Percentiles rank a stretch among this genome's conserved stretches.
Evolutionary conservation across 2,329 filamentous ascomycete genomes (phyloP).

Genomic region (Sphaerulina vaccinii): DNA sequence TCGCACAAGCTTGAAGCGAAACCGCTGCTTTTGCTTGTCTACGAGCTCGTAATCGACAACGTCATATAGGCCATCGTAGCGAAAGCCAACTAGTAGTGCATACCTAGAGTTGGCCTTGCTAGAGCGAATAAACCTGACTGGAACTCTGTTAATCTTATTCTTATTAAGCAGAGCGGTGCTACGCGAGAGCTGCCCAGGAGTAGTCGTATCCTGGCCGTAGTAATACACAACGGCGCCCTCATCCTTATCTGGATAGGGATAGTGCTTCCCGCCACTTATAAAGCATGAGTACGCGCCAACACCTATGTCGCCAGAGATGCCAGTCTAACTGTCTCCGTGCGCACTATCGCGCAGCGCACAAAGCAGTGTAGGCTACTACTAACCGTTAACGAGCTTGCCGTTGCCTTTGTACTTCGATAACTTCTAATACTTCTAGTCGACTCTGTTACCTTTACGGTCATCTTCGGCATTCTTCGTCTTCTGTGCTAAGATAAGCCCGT

Average conservation of each 20-base stretch:
- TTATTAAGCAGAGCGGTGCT: conserved; percentile 46
- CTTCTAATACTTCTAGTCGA: conserved; percentile 29
- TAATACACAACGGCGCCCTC: conserved; percentile 52
- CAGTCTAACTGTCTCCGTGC: conserved; percentile 51
- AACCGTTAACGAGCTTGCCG: conserved; percentile 45
- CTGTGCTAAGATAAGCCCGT: conserved; percentile 40
- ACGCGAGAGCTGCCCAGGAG: conserved; percentile 26
- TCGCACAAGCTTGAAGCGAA: conserved; percentile 51
- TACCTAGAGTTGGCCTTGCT: conserved; percentile 44
- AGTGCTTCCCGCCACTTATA: conserved; percentile 44
- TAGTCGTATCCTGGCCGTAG: conserved; percentile 49
- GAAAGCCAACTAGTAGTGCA: conserved; percentile 50
- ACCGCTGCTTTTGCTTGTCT: conserved; percentile 44
- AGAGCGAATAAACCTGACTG: conserved; percentile 54
- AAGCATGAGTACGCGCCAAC: conserved; percentile 57
- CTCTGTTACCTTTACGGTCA: conserved; percentile 26
- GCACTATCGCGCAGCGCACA: conserved; percentile 54
- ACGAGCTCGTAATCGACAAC: conserved; percentile 43
- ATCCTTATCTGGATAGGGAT: conserved; percentile 51
- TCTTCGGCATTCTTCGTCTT: conserved; percentile 16
- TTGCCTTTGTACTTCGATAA: conserved; percentile 41
- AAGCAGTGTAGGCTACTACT: conserved; percentile 58
- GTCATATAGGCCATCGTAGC: conserved; percentile 59
- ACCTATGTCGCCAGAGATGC: conserved; percentile 50
- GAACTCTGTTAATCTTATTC: conserved; percentile 34